Percentiles rank a stretch among this genome's conserved stretches.
phyloP scores from a whole-genome alignment of 495 filamentous ascomycete genomes.

The Tuber brumale region DNA sequence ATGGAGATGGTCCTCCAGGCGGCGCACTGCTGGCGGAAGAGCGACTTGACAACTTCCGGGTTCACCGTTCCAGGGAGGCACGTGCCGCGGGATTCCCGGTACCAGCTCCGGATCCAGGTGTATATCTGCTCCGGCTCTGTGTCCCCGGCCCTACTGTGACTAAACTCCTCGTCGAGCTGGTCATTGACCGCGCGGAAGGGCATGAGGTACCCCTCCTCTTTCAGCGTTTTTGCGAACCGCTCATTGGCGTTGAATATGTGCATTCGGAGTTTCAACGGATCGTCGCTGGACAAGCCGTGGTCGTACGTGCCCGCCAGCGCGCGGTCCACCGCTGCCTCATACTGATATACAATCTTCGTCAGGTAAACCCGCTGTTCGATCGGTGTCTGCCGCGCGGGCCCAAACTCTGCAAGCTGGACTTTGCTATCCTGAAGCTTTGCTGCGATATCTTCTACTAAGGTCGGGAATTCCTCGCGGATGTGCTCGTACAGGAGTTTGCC shows the following conservation, averaged over 20 bases:
- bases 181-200: conserved; percentile 27
- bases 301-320: conserved; percentile 41
- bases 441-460: conserved; percentile 41
- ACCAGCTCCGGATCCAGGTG: conserved; percentile 42
- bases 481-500: conserved; percentile 35
- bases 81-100: conserved; percentile 42
- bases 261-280: conserved; percentile 36
- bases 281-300: conserved; percentile 2
- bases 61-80: conserved; percentile 46
- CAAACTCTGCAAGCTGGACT: conserved; percentile 39
- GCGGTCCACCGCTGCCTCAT: conserved; percentile 38
- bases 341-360: conserved; percentile 39
- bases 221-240: conserved; percentile 15
- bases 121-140: conserved; percentile 25
- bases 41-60: conserved; percentile 40
- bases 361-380: conserved; percentile 44
- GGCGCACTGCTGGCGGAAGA: conserved; percentile 43
- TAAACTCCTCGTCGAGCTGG: conserved; percentile 7
- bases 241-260: conserved; percentile 32
- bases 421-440: conserved; percentile 17
- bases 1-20: conserved; percentile 42
- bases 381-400: conserved; percentile 38
- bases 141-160: background rate
- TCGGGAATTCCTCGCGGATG: conserved; percentile 42
- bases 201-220: conserved; percentile 26